Evolutionary conservation across 2,329 filamentous ascomycete genomes (phyloP), one percentile per base, ranked within the genome.

Genomic region (Polytolypa hystricis): DNA sequence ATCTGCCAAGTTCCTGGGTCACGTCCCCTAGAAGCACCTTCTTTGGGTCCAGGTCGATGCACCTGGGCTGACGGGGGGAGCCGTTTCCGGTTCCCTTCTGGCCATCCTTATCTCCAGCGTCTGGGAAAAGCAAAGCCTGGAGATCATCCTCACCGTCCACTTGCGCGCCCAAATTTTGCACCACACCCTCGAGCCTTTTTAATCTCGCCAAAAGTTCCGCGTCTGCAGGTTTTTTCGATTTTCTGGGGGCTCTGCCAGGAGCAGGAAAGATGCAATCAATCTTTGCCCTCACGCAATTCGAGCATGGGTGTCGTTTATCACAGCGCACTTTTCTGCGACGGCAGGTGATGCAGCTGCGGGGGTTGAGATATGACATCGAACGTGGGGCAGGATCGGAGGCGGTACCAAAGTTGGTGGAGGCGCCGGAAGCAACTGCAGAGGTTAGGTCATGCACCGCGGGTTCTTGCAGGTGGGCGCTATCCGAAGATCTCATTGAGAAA

Each of bases 241-340:
- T 76, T 36, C 75, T 62, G 15, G 74, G 73, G 4, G 74, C 74
- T 40, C 75, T 61, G 3, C 74, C 74, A 2, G 74, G 74, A 3
- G 69, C 66, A 3, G 75, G 75, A 47, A 75, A 79, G n/a, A 77
- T 48, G 50, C 75, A 79, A 40, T 77, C 71, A 42, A 73, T 73
- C 31, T 69, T 60, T 0, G 62, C 60, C 49, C 60, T 66, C 32
- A 54, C 47, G 42, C 66, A 69, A 42, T 69, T 68, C 21, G 61
- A 62, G 46, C 66, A 69, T 17, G 65, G 65, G 9, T 60, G 55
- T 20, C 56, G 47, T 48, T 68, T 69, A 42, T 68, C 64, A 45
- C 66, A 69, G 35, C 64, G 60, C 11, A 69, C 64, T 42, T 67
- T 67, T 27, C 64, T 53, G 28, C 61, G 58, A 18, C 64, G 63